A percentile compares a stretch with the other conserved stretches of the same genome.
Conservation (phyloP, 176 grass and related monocot species). For the Phoenix dactylifera region DNA sequence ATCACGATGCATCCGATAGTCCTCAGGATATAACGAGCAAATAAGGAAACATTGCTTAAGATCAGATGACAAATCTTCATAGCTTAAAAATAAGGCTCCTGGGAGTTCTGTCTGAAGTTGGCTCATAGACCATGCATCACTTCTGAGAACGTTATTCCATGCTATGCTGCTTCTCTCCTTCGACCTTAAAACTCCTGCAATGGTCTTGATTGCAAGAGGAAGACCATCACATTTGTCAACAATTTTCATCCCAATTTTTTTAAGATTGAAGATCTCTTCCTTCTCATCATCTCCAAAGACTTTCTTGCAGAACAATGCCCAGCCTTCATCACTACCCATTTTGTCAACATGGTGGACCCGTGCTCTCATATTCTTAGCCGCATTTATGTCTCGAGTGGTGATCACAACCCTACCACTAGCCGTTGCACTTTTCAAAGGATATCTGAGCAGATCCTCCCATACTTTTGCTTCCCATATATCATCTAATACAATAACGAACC, state of each 20-base stretch:
- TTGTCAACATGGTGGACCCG: no score
- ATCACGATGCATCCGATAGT: constrained; percentile 36
- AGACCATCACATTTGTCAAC: constrained; percentile 56
- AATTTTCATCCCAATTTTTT: constrained; percentile 21
- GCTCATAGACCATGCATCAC: constrained; percentile 47
- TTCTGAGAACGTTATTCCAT: constrained; percentile 51
- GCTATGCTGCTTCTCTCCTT: constrained; percentile 31
- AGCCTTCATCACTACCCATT: no score
- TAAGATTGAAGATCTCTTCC: no score
- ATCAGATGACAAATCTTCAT: constrained; percentile 51
- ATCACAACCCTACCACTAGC: no score
- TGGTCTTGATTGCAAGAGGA: constrained; percentile 61
- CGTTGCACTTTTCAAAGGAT: no score
- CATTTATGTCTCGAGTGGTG: no score
- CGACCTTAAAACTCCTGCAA: constrained; percentile 48
- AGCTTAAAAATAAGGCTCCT: constrained; percentile 54
- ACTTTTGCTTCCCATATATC: no score
- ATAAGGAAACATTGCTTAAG: constrained; percentile 76
- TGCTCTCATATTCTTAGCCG: rapidly evolving
- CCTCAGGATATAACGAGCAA: constrained; percentile 63
- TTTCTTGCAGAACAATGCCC: no score
- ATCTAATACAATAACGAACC: no score
- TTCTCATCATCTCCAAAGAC: no score
- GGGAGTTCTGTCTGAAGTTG: constrained; percentile 40
- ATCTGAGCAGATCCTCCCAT: no score